A percentile compares a stretch with the other conserved stretches of the same genome.
Conservation (phyloP, 1,284 basidiomycete species). For the Cutaneotrichosporon sp. region DNA sequence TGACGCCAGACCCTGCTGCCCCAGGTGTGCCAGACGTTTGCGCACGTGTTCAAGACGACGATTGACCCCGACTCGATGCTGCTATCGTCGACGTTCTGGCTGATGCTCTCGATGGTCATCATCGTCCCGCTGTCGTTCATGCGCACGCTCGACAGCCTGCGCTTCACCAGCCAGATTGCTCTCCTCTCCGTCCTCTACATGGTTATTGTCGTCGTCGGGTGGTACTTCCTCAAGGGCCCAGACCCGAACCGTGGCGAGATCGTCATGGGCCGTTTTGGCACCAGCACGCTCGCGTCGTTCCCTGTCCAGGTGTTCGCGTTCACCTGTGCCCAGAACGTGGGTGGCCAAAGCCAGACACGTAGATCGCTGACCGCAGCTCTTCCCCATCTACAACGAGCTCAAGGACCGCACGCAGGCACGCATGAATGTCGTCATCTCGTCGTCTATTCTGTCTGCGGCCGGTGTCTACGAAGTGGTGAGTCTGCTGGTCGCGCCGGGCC, state of each 20-base stretch:
- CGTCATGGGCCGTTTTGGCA: constrained; percentile 36
- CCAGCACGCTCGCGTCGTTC: constrained; percentile 59
- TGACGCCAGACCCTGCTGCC: constrained; percentile 64
- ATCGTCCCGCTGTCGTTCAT: constrained; percentile 85
- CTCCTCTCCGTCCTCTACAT: constrained; percentile 54
- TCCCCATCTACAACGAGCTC: constrained; percentile 92
- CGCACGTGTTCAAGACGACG: constrained; percentile 60
- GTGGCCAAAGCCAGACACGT: constrained; percentile 35
- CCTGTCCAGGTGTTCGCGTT: constrained; percentile 95
- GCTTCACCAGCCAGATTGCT: constrained; percentile 50
- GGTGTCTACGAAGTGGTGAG: constrained; percentile 63
- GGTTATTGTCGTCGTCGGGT: constrained; percentile 58
- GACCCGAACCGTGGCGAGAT: constrained; percentile 40
- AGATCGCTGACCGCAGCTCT: constrained; percentile 57
- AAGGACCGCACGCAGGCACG: constrained; percentile 69
- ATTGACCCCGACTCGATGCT: constrained; percentile 56
- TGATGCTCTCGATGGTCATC: constrained; percentile 71
- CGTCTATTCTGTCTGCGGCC: constrained; percentile 74
- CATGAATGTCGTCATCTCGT: constrained; percentile 80
- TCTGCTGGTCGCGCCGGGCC: background rate
- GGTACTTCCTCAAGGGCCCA: constrained; percentile 45
- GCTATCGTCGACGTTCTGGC: constrained; percentile 75
- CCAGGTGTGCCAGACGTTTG: constrained; percentile 79
- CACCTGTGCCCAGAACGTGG: constrained; percentile 84
- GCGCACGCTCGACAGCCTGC: constrained; percentile 63